Evolutionary conservation across 1,284 basidiomycete genomes (phyloP), one percentile per base, ranked within the genome.

Genomic region (Pholiota adiposa): DNA sequence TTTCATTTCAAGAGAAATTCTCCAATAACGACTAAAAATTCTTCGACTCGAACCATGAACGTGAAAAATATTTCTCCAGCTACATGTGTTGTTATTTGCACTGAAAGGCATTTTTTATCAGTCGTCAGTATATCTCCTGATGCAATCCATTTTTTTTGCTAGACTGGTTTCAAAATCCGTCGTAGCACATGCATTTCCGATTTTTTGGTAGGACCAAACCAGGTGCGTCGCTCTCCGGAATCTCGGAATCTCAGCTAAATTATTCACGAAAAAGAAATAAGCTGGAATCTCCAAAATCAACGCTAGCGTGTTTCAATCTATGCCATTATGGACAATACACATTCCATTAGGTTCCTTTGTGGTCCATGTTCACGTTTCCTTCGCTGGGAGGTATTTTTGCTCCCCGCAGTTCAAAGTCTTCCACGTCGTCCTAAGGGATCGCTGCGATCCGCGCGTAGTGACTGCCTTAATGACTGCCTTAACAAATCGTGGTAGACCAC

Each of bases 251-350:
- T n/a, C 6, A 38, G 36, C 36, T n/a, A 7, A 38, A 38, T 38
- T 9, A 31, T 5, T 5, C 29, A 31, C 5, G 29, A 38, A 38
- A 38, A 38, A 38, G 14, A 12, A 38, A n/a, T n/a, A 38, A 14
- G 9, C 3, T 16, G 3, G 14, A 38, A 4, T 7, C 36, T 4
- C 4, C 4, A 16, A 38, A n/a, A 38, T 38, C 36, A n/a, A 11
- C 14, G 4, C 6, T 16, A 38, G 7, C 14, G 4, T 57, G 55
- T 57, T 57, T 57, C 55, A 57, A 36, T 19, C 48, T n/a, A 7
- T 38, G 16, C 34, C 4, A 25, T 36, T 38, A 36, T 19, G 25
- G 46, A 19, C 4, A 21, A 43, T 19, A 36, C 48, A 34, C 36
- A 18, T 23, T 27, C 44, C 38, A 18, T 41, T 25, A 4, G 21